Base-by-base conservation (phyloP, 306 rosid species). In the Purshia tridentata region DNA sequence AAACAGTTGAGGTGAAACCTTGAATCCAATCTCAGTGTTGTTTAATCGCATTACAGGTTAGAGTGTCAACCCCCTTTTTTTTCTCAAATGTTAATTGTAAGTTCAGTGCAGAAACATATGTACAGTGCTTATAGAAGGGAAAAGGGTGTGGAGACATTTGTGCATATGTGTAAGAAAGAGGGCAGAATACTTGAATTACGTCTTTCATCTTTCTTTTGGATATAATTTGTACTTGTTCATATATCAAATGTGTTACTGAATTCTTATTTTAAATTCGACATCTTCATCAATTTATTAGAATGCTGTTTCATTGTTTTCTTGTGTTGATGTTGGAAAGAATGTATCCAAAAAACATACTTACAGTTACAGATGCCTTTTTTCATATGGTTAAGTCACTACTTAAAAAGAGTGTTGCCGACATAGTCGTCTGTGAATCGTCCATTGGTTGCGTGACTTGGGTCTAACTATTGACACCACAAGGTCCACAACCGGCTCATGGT, bases 1-100 rank as follows among this genome's bases (percentile, higher is more conserved):
- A 91, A 85, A 76, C 88, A 93, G 74, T 67, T 83, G 80, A 79
- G 75, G 69, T 89, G 65, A 78, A 72, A 44, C 69, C 47, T 20
- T 29, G 35, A 45, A n/a, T 16, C 55, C 51, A 74, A 53, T 22
- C 37, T 22, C 18, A 11, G 59, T 52, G 19, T 41, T 69, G 54
- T 49, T 73, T 59, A 16, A 18, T 23, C 74, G 41, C 56, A 44
- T n/a, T 40, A 22, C 41, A 64, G 67, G 64, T 41, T 66, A 47
- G 72, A 53, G 58, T 22, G 19, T 64, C 69, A 11, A 40, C 18
- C 59, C 47, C 59, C 72, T 14, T 11, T 61, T 6, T 53, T 45
- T 19, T 50, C 3, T 41, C 40, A 3, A 39, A 66, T 48, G 39
- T 15, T 66, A 41, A 23, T 20, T 12, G 47, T n/a, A 46, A 61